Base-by-base conservation (phyloP, 2,329 filamentous ascomycete species). In the Ampelomyces quisqualis region DNA sequence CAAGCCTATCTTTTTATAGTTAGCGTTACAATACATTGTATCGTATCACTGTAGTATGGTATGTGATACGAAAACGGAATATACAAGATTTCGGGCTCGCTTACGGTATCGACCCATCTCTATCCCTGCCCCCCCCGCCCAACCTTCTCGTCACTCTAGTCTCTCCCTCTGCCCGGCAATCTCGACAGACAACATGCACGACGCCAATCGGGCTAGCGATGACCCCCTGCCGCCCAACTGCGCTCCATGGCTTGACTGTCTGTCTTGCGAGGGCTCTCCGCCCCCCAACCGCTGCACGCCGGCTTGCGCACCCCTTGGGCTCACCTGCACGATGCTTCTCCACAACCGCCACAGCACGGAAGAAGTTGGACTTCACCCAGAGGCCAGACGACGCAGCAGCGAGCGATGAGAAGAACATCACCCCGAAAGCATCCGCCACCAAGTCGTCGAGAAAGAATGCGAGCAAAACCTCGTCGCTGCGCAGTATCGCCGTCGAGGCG, bases 401-500 rank as follows among this genome's bases (percentile, higher is more conserved):
- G 4, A 53, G 50, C 13, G 49, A 55, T 11, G 51, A 55, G 2
- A 18, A 18, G 4, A 11, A 9, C 8, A n/a, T 11, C 4, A 10
- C 4, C 13, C 23, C 10, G 8, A 26, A 26, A 10, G 13, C 31
- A 38, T 10, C 47, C 46, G n/a, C 5, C 23, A 3, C 43, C 7
- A 66, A 66, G 35, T 55, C 34, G 1, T 21, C 54, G 3, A 46
- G 64, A 17, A 67, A 66, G 33, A 57, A 54, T 53, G 57, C 57
- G 14, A 49, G 43, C 34, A 66, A 65, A 38, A 67, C 64, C 13
- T 68, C 84, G 47, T 93, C 88, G 2, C 74, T 96, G 21, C 82
- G 91, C 40, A 80, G 90, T 43, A 89, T 95, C 9, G 89, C 90
- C 21, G 86, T 89, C 13, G 89, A 93, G 57, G 90, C 90, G 13